Evolutionary conservation across 2,329 filamentous ascomycete species (phyloP).

Genomic region (Fonsecaea erecta): DNA sequence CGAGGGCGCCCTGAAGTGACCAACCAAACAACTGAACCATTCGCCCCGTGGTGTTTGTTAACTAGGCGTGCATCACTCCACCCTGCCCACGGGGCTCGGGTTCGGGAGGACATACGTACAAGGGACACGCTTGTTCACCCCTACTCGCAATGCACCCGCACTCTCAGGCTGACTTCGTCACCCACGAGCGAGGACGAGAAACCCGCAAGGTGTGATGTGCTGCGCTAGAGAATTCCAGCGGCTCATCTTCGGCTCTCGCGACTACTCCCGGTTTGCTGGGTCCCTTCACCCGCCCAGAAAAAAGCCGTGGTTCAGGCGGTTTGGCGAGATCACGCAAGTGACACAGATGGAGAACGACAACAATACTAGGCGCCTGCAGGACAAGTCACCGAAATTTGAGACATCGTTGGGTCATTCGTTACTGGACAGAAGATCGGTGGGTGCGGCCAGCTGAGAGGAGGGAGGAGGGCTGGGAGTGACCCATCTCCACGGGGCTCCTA

Average conservation of each 20-base stretch:
- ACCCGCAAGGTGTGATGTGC: not conserved
- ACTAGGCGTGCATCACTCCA: not conserved
- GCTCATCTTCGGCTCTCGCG: not conserved
- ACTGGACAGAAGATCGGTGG: too few species aligned
- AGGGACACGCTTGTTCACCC: too few species aligned
- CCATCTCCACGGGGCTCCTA: not conserved
- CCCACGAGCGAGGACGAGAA: not conserved
- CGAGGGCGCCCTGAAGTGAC: not conserved
- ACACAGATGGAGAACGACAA: not conserved
- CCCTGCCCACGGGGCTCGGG: not conserved
- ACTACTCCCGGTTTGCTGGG: not conserved
- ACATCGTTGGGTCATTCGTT: not conserved
- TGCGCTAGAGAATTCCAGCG: not conserved
- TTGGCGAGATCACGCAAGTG: not conserved
- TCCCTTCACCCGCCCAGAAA: not conserved
- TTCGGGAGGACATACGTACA: too few species aligned
- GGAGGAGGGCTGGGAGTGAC: too few species aligned
- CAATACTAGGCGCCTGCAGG: not conserved
- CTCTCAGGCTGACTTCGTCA: too few species aligned
- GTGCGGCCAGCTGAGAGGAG: not conserved
- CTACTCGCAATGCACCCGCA: too few species aligned
- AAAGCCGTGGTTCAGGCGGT: slow-evolving; percentile 13
- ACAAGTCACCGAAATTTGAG: not conserved
- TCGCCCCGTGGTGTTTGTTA: not conserved
- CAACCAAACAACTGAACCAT: not conserved